Evolutionary conservation across 129 eudicot species (phyloP), one percentile per base, ranked within the genome.

Genomic region (Calendula officinalis): DNA sequence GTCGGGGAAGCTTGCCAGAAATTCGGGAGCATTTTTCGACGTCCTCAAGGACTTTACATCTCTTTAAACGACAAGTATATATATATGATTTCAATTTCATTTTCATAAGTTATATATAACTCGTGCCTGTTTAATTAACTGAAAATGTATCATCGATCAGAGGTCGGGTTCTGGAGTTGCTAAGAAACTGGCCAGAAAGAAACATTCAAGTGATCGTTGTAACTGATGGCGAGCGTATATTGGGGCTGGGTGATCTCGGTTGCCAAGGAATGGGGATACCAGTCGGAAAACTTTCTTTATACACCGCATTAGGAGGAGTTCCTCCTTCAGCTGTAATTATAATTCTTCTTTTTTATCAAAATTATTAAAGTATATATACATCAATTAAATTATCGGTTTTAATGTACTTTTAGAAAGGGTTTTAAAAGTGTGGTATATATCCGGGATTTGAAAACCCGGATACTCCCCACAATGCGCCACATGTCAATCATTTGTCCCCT

Each of bases 231-330:
- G 97, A 90, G 76, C 87, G 97, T 36, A 90, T 90, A 51, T 73
- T 91, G 51, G 97, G 97, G 42, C 87, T 91, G 3, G 97, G 97
- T 8, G 97, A 91, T 76, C 95, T 80, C 53, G 95, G 97, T 36
- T 91, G 97, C 68, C 97, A 91, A 94, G 97, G 94, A 13, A 91
- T 91, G 97, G 97, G 97, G 40, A 91, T 91, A 69, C 95, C 95
- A 15, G 97, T 91, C 27, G 97, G 97, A 60, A 91, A 91, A 75
- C 95, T 91, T 62, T 80, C 97, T 74, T 75, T 91, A 5, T 87
- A 91, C 67, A 87, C 94, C 32, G 94, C 97, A 27, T 90, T 91
- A 38, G 97, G 97, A 68, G 97, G 97, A 55, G 97, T 91, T 74
- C 94, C 90, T n/a, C 95, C 97, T 59, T 82, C 95, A 74, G 90